A percentile compares a stretch with the other conserved stretches of the same genome.
These are phyloP conservation scores for Mycena sanguinolenta DNA, from an alignment of 768 basidiomycete genomes.

Conservation along the genomic window DNA sequence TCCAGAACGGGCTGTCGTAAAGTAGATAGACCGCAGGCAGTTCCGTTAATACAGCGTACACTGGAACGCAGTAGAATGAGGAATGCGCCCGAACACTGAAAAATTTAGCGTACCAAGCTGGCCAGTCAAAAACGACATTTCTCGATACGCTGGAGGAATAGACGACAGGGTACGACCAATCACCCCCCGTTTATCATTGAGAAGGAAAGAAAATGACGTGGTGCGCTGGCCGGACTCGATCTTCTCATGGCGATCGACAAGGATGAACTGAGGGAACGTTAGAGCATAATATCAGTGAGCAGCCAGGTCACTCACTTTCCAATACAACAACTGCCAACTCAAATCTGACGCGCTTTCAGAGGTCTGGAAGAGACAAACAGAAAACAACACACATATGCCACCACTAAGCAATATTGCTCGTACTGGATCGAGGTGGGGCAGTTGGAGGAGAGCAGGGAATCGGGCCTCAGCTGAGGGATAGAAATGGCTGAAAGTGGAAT, in stretches of 20 bases:
- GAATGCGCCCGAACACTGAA: slow-evolving; percentile 13
- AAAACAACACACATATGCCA: slow-evolving; percentile 76
- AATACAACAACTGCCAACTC: slow-evolving; percentile 94
- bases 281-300: slow-evolving; percentile 12
- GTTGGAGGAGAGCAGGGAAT: slow-evolving; percentile 85
- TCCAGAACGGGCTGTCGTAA: slow-evolving; percentile 85
- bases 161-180: slow-evolving; percentile 81
- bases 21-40: slow-evolving; percentile 87
- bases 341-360: slow-evolving; percentile 68
- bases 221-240: slow-evolving; percentile 92
- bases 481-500: slow-evolving; percentile 74
- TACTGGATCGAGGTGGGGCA: slow-evolving; percentile 79
- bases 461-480: slow-evolving; percentile 84
- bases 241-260: slow-evolving; percentile 89
- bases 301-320: slow-evolving; percentile 72
- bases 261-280: slow-evolving; percentile 71
- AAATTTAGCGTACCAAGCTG: slow-evolving; percentile 69
- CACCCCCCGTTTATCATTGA: slow-evolving; percentile 88
- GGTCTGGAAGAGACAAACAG: slow-evolving; percentile 8
- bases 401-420: slow-evolving; percentile 84
- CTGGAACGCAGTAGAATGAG: slow-evolving; percentile 52
- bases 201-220: slow-evolving; percentile 89
- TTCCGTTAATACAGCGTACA: slow-evolving; percentile 89
- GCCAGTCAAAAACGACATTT: slow-evolving; percentile 83
- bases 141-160: slow-evolving; percentile 73